Base-by-base conservation (phyloP, 2,329 filamentous ascomycete genomes). In the Zasmidium cellare region DNA sequence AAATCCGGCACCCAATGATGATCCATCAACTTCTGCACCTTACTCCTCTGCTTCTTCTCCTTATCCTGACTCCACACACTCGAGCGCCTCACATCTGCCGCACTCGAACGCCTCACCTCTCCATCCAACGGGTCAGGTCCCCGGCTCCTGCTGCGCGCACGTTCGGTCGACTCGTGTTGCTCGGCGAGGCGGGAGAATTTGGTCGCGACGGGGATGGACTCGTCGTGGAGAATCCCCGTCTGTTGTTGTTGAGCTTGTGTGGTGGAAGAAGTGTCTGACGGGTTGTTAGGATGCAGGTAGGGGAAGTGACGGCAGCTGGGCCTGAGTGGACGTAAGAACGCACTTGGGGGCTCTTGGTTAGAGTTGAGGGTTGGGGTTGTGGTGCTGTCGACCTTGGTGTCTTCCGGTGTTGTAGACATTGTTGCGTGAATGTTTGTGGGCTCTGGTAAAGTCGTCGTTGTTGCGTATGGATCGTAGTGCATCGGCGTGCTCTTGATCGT, bases 11-110 rank as follows among this genome's bases (percentile, higher is more conserved):
- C 58, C 57, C 55, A 57, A 44, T 51, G 57, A 58, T 63, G 60
- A 22, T 57, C 60, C 46, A 60, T 53, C 7, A 63, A 48, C 58
- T 48, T 60, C 51, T 56, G 25, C 38, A 63, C 51, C 41, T 25
- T 31, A 19, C 53, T 56, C 20, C 60, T 52, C 46, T 63, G 56
- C 55, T 60, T 57, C 56, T 58, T 63, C 60, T 63, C 60, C 20
- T 53, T 50, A 50, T 63, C 60, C 11, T 51, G 41, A 35, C 57
- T 59, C 60, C 55, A 58, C 9, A 63, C 55, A 19, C 49, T 58
- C 22, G 41, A 51, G 6, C 55, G 54, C 25, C 55, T 50, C 12
- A 47, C 28, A 45, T 45, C 47, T 14, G 46, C 46, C 16, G 46
- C 53, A 51, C 46, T 45, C 9, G 23, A 38, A 20, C 53, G 19